Percentiles rank a stretch among this genome's conserved stretches.
These are phyloP conservation scores for Fusarium anthophilum DNA, from an alignment of 2,329 filamentous ascomycete genomes.

Conservation along the genomic window DNA sequence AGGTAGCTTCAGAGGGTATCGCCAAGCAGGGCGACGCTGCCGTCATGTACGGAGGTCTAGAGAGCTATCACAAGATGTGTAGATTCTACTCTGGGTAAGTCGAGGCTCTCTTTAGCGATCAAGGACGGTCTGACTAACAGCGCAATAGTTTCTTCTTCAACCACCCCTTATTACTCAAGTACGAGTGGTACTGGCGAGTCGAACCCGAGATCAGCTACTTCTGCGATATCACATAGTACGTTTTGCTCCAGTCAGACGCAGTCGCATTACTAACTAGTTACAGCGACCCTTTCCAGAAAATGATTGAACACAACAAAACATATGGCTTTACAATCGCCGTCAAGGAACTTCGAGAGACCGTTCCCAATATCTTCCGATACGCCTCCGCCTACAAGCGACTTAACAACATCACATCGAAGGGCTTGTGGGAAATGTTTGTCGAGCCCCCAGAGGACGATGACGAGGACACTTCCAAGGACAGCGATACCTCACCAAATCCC, in stretches of 20 bases:
- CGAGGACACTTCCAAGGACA: constrained; percentile 69
- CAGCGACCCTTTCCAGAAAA: constrained; percentile 93
- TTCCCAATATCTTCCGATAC: constrained; percentile 98
- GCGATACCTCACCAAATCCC: constrained; percentile 70
- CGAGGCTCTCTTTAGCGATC: background rate
- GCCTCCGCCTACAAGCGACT: constrained; percentile 96
- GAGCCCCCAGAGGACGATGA: constrained; percentile 75
- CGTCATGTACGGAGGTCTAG: constrained; percentile 99
- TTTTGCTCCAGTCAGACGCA: background rate
- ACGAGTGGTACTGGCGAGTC: constrained; percentile 99
- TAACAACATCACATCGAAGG: constrained; percentile 89
- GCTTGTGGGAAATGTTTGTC: constrained; percentile 98
- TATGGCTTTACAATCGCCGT: constrained; percentile 99
- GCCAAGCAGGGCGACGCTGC: constrained; percentile 95
- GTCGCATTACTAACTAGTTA: constrained; percentile 14
- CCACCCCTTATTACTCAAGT: constrained; percentile 92
- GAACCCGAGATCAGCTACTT: constrained; percentile 99
- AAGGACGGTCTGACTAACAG: constrained; percentile 33
- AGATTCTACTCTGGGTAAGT: constrained; percentile 96
- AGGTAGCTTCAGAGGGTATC: constrained; percentile 95
- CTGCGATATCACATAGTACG: constrained; percentile 97
- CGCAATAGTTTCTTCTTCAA: constrained; percentile 87
- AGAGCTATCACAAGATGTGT: constrained; percentile 99
- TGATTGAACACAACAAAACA: constrained; percentile 95
- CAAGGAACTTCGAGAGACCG: constrained; percentile 96